Base-by-base conservation (phyloP, 805 yeast species). In the Pichia kluyveri region DNA sequence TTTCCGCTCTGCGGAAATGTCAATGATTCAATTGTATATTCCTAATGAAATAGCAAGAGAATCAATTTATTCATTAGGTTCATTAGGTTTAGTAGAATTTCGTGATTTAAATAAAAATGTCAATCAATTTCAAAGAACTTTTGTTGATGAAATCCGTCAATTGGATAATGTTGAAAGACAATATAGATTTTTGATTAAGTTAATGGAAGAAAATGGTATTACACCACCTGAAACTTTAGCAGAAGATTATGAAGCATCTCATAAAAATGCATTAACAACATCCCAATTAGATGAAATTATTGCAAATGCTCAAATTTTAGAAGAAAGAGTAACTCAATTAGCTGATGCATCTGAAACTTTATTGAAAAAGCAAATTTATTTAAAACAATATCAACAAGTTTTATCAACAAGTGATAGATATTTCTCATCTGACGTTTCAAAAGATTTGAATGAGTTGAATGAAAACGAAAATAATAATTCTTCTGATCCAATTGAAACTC, bases 11-110 rank as follows among this genome's bases (percentile, higher is more conserved):
- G 99, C 98, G 85, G 95, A 86, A 61, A 95, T 93, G 98, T 79
- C 96, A 44, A 76, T 90, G 62, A 82, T 91, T 48, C 96, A 93
- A 70, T 71, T 93, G 59, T 91, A 87, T 66, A 82, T 93, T 51
- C 95, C 98, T 17, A 81, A 87, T 34, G 99, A 93, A 68, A 82
- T 86, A 44, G 77, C 95, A 17, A 74, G 97, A 56, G 96, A 89
- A 55, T 79, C 89, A 6, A 82, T 89, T 18, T 80, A 86, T 56
- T 77, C 88, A n/a, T 70, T 93, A 38, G 99, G 99, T 8, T 84
- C 86, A 53, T 71, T 86, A 58, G 95, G 96, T 36, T 69, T 81
- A 49, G 76, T 95, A 38, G 96, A 95, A 63, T 88, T 93, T 65
- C 73, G 96, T 46, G 99, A 93, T 67, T 72, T 88, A 64, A 93